phyloP scores from a whole-genome alignment of 2,329 filamentous ascomycete species.

The Penicillium capsulatum region DNA sequence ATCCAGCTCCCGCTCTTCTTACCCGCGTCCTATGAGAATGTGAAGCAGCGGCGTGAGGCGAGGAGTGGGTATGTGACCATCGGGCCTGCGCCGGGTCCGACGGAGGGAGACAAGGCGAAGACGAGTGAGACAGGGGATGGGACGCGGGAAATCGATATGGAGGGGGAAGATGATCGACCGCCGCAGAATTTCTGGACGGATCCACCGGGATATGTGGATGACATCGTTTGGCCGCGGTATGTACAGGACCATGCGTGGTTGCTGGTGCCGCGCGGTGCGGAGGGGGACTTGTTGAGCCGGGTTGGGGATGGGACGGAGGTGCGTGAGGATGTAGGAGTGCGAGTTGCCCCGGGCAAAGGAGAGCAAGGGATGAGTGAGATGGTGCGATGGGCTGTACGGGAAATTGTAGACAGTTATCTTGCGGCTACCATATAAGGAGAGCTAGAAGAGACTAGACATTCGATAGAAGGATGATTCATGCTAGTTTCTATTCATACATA shows the following conservation, averaged over 20 bases:
- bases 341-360: constrained; percentile 48
- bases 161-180: constrained; percentile 35
- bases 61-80: constrained; percentile 47
- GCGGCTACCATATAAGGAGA: too few species aligned
- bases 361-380: constrained; percentile 59
- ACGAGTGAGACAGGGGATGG: too few species aligned
- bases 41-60: constrained; percentile 40
- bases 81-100: constrained; percentile 27
- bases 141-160: constrained; percentile 25
- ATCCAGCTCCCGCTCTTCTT: constrained; percentile 78
- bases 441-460: too few species aligned
- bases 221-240: constrained; percentile 95
- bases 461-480: too few species aligned
- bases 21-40: constrained; percentile 57
- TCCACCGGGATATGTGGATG: constrained; percentile 88
- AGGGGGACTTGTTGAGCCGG: constrained; percentile 27
- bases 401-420: constrained; percentile 47
- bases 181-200: constrained; percentile 87
- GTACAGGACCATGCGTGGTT: constrained; percentile 75
- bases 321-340: constrained; percentile 46
- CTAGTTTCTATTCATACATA: background rate
- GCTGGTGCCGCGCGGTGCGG: too few species aligned
- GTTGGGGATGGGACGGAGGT: constrained; percentile 34
- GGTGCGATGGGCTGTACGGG: constrained; percentile 65
- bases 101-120: too few species aligned